Conservation (phyloP, 495 filamentous ascomycete species). For the Penicillium paxilli region DNA sequence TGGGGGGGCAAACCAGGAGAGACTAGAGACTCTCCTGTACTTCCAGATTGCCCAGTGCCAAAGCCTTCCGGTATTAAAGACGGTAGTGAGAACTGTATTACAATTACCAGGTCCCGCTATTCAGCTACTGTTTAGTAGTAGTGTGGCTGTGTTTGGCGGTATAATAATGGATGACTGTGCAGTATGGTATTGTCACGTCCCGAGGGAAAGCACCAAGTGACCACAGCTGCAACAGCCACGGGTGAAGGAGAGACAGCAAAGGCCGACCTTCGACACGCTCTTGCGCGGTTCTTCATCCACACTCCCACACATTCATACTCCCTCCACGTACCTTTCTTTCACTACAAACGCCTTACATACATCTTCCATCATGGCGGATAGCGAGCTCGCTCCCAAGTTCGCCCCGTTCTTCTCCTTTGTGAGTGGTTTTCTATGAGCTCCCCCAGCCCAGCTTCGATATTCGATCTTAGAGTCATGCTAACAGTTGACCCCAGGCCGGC, state of each 20-base stretch:
- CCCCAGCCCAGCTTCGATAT: constrained; percentile 2
- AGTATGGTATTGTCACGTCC: constrained; percentile 24
- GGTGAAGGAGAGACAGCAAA: constrained; percentile 6
- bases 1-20: constrained; percentile 8
- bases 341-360: not conserved
- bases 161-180: too few species aligned
- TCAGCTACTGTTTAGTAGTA: not conserved
- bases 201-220: constrained; percentile 18
- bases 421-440: constrained; percentile 34
- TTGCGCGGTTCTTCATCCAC: not conserved
- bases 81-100: constrained; percentile 23
- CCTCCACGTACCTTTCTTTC: constrained; percentile 2
- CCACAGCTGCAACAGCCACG: constrained; percentile 18
- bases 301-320: constrained; percentile 5
- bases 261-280: not conserved
- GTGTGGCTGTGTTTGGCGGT: too few species aligned
- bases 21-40: too few species aligned
- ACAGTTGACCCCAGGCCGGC: constrained; percentile 58
- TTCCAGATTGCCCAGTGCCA: too few species aligned
- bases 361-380: constrained; percentile 59
- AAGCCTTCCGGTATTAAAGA: too few species aligned
- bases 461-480: constrained; percentile 37
- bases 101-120: constrained; percentile 6
- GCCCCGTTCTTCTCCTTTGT: constrained; percentile 99
- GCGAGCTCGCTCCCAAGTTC: constrained; percentile 78